These are phyloP conservation scores for Chaetomiaceae sp. DNA, from an alignment of 2,329 filamentous ascomycete species.

Conservation along the genomic window DNA sequence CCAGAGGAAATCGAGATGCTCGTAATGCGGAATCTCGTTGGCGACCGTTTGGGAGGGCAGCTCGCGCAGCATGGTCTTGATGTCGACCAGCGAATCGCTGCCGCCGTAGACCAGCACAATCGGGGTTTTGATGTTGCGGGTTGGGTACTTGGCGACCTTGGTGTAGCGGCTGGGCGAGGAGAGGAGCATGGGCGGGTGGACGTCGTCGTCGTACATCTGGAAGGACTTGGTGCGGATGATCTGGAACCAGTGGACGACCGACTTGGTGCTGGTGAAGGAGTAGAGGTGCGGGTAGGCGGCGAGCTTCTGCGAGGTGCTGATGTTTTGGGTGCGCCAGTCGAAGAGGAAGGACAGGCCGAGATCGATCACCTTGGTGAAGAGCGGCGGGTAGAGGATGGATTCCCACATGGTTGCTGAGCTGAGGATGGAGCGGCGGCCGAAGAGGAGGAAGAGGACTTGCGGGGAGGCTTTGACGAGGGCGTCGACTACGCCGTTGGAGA, in stretches of 20 bases:
- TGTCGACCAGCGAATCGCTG: constrained; percentile 89
- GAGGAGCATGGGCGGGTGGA: constrained; percentile 70
- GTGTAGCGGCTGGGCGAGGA: constrained; percentile 77
- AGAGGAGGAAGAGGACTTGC: constrained; percentile 85
- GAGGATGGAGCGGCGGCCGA: constrained; percentile 85
- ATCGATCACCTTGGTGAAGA: constrained; percentile 87
- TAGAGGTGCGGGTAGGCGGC: constrained; percentile 95
- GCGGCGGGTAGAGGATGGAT: constrained; percentile 86
- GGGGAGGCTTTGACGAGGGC: constrained; percentile 91
- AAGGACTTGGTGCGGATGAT: constrained; percentile 95
- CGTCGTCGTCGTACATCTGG: constrained; percentile 97
- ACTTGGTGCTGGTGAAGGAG: constrained; percentile 94
- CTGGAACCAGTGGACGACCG: constrained; percentile 98
- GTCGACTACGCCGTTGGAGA: constrained; percentile 87
- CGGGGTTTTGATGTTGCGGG: constrained; percentile 92
- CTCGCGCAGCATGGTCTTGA: constrained; percentile 85
- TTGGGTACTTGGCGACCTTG: constrained; percentile 94
- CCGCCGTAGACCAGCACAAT: constrained; percentile 92
- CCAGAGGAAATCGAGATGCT: constrained; percentile 97
- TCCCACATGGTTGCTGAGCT: constrained; percentile 97
- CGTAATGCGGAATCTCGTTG: constrained; percentile 84
- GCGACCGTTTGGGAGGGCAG: constrained; percentile 80
- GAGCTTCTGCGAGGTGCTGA: constrained; percentile 80
- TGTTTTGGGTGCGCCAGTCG: constrained; percentile 82
- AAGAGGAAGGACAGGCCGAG: constrained; percentile 78